Conservation (phyloP, 306 rosid species). For the Dicorynia guianensis region DNA sequence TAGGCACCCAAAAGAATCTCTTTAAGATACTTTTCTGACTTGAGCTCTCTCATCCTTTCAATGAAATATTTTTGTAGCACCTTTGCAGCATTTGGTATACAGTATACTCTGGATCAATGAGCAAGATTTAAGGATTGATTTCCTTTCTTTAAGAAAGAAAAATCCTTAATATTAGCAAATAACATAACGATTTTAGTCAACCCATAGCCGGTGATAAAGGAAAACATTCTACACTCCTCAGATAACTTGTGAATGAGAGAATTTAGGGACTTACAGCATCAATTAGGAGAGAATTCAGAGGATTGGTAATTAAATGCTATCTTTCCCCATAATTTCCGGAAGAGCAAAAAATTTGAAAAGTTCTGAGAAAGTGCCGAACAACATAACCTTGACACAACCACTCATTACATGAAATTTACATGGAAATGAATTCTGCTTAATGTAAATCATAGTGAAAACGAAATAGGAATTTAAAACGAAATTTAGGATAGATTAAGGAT, state of each 20-base stretch:
- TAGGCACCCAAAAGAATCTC: too few species aligned
- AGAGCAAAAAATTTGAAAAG: too few species aligned
- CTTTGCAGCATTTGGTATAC: too few species aligned
- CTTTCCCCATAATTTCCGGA: not conserved
- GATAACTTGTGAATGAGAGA: not conserved
- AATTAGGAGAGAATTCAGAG: too few species aligned
- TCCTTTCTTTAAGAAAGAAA: not conserved
- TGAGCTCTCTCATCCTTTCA: too few species aligned
- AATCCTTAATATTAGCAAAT: not conserved
- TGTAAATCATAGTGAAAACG: not conserved
- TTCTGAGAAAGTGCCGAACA: not conserved
- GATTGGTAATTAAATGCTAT: not conserved
- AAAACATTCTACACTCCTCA: not conserved
- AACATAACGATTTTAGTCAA: slow-evolving; percentile 3
- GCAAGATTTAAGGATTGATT: not conserved
- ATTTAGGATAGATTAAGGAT: not conserved
- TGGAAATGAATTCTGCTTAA: not conserved
- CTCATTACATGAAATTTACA: too few species aligned
- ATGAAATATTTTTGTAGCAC: too few species aligned
- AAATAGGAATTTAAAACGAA: not conserved
- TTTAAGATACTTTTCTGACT: too few species aligned
- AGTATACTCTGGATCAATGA: too few species aligned
- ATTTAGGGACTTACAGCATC: not conserved
- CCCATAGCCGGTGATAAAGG: not conserved
- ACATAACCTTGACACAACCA: too few species aligned